Conservation (phyloP, 73 alveolate genomes). For the Tetrahymena borealis region DNA sequence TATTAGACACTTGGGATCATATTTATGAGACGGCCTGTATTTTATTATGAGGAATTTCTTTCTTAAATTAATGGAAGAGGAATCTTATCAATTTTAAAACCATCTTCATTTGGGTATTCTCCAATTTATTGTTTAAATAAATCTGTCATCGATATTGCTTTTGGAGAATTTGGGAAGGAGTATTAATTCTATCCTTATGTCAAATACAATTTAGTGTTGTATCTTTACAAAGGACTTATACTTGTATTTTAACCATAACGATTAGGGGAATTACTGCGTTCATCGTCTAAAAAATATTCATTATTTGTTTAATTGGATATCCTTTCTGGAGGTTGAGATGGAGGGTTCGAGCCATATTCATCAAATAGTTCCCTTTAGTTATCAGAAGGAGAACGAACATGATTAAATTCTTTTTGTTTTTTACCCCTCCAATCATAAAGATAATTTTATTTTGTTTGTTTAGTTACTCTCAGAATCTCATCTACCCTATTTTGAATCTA, state of each 20-base stretch:
- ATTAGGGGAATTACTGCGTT: neutral
- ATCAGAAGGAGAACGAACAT: neutral
- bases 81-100: neutral
- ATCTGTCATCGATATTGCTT: neutral
- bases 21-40: neutral
- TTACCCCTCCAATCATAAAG: neutral
- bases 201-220: neutral
- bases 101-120: neutral
- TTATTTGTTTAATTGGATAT: neutral
- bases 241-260: neutral
- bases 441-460: neutral
- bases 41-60: neutral
- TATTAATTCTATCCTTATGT: neutral
- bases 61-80: neutral
- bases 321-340: neutral
- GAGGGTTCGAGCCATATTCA: neutral
- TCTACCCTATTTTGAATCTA: neutral
- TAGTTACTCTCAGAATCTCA: neutral
- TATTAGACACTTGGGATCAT: neutral
- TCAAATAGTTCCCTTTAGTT: neutral
- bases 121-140: neutral
- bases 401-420: neutral
- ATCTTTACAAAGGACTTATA: neutral
- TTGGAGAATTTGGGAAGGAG: neutral
- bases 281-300: neutral